Percentiles rank a stretch among this genome's conserved stretches.
These are phyloP conservation scores for Trichosporon faecale DNA, from an alignment of 1,284 basidiomycete species.

Conservation along the genomic window DNA sequence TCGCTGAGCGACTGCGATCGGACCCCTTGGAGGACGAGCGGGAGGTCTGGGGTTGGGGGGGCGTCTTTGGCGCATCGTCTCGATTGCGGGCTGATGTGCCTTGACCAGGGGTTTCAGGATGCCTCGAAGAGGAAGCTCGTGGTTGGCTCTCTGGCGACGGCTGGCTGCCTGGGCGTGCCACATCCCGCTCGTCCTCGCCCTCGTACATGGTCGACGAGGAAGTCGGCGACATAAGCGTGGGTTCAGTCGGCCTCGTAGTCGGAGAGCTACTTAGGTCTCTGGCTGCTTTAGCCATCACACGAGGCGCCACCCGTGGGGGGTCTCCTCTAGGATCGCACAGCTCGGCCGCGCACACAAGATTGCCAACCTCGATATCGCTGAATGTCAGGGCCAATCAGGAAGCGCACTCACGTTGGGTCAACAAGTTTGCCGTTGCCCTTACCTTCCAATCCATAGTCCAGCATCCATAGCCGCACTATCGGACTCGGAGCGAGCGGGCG, in stretches of 20 bases:
- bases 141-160: neutral
- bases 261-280: conserved; percentile 3
- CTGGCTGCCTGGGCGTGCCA: neutral
- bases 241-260: neutral
- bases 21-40: neutral
- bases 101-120: neutral
- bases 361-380: conserved; percentile 31
- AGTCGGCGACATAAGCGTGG: neutral
- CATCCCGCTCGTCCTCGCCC: neutral
- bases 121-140: neutral
- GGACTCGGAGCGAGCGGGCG: conserved; percentile 37
- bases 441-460: conserved; percentile 16
- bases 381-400: neutral
- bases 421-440: conserved; percentile 9
- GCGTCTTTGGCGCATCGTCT: neutral
- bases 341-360: conserved; percentile 33
- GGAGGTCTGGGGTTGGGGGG: neutral
- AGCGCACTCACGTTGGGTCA: conserved; percentile 19
- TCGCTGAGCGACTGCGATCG: neutral
- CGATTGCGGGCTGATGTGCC: neutral
- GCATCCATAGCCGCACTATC: conserved; percentile 31
- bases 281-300: neutral
- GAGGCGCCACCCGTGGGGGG: neutral
- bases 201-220: neutral
- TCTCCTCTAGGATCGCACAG: conserved; percentile 10